phyloP scores from a whole-genome alignment of 192 early-diverging fungal species.

The Helicostylum pulchrum region DNA sequence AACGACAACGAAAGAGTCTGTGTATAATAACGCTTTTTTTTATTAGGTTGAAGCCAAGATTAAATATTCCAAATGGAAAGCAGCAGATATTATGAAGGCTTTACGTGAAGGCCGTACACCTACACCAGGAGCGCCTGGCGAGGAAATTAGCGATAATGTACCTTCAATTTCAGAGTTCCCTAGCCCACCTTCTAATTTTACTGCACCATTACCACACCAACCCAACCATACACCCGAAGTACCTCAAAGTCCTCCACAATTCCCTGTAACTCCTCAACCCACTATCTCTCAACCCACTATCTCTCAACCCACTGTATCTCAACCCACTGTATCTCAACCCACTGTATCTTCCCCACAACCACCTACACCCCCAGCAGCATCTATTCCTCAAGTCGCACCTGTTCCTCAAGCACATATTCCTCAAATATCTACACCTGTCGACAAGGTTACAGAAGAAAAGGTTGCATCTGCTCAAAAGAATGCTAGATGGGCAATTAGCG shows the following conservation, averaged over 20 bases:
- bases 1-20: not conserved
- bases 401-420: constrained; percentile 12
- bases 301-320: constrained; percentile 18
- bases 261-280: not conserved
- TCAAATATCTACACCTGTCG: not conserved
- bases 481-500: constrained; percentile 89
- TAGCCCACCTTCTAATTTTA: constrained; percentile 40
- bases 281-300: constrained; percentile 21
- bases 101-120: constrained; percentile 80
- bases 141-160: not conserved
- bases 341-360: constrained; percentile 18
- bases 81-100: constrained; percentile 90
- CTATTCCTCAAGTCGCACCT: constrained; percentile 20
- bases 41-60: constrained; percentile 77
- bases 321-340: constrained; percentile 18
- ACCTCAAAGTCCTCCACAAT: not conserved
- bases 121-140: constrained; percentile 51
- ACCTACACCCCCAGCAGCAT: not conserved
- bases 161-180: constrained; percentile 36
- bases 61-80: constrained; percentile 95
- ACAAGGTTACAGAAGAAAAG: constrained; percentile 43
- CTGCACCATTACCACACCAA: constrained; percentile 27
- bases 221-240: constrained; percentile 3
- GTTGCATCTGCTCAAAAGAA: constrained; percentile 79
- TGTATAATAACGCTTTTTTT: not conserved